These are phyloP conservation scores for Alternaria brassicicola DNA, from an alignment of 2,329 filamentous ascomycete species.

Conservation along the genomic window DNA sequence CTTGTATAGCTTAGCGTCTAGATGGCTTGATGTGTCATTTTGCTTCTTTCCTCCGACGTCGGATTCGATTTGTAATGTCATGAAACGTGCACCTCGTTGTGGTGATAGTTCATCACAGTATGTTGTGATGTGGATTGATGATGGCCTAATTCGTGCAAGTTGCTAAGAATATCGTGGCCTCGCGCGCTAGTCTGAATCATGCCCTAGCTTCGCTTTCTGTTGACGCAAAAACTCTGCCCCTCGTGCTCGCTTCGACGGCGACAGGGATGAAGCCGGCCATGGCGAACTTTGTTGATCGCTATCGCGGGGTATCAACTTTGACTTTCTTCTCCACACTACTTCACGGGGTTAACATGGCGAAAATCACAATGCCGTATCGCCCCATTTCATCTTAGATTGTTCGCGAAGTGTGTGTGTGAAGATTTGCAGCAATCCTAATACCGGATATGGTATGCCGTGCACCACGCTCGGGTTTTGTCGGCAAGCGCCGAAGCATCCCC, in stretches of 20 bases:
- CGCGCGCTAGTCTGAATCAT: background rate
- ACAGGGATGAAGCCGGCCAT: background rate
- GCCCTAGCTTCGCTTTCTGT: background rate
- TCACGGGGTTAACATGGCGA: background rate
- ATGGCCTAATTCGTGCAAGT: background rate
- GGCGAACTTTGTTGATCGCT: background rate
- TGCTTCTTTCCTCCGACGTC: background rate
- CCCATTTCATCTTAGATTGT: background rate
- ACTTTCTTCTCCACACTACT: slow-evolving; percentile 1
- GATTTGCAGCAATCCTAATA: background rate
- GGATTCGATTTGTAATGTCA: background rate
- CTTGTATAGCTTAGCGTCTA: background rate
- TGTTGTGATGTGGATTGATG: background rate
- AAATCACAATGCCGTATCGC: background rate
- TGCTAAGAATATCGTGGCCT: slow-evolving; percentile 10
- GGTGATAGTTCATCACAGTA: background rate
- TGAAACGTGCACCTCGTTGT: background rate
- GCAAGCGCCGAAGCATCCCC: slow-evolving; percentile 6
- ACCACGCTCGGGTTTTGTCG: slow-evolving; percentile 1
- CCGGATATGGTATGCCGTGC: background rate
- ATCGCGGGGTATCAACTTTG: slow-evolving; percentile 3
- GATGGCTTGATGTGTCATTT: slow-evolving; percentile 1
- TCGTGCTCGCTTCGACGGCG: slow-evolving; percentile 14
- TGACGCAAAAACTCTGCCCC: slow-evolving; percentile 13
- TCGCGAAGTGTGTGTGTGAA: background rate